Conservation (phyloP, 2,329 filamentous ascomycete species). For the Cladophialophora chaetospira region DNA sequence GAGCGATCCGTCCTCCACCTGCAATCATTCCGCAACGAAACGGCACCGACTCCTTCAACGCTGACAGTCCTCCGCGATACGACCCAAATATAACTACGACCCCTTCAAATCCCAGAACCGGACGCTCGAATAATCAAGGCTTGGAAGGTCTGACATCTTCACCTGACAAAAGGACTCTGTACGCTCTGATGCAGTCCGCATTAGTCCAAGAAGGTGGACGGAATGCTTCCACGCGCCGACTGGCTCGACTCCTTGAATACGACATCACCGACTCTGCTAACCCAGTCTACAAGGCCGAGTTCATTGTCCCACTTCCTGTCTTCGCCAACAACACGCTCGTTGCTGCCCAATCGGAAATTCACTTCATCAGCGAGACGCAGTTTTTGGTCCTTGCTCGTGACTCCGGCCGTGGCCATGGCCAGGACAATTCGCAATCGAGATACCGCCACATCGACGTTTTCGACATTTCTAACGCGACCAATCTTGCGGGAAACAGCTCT, state of each 20-base stretch:
- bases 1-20: conserved; percentile 65
- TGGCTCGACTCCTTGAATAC: conserved; percentile 66
- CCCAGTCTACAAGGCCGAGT: conserved; percentile 60
- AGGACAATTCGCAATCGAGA: conserved; percentile 53
- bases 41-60: conserved; percentile 62
- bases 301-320: conserved; percentile 65
- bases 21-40: conserved; percentile 68
- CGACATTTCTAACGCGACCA: conserved; percentile 62
- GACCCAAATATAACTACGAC: conserved; percentile 50
- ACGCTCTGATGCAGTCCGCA: conserved; percentile 67
- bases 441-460: conserved; percentile 73
- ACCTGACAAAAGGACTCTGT: conserved; percentile 64
- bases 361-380: conserved; percentile 63
- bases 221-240: conserved; percentile 56
- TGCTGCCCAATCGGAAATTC: conserved; percentile 70
- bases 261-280: conserved; percentile 51
- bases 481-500: conserved; percentile 56
- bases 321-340: conserved; percentile 57
- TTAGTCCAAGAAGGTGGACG: conserved; percentile 63
- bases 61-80: conserved; percentile 65
- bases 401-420: conserved; percentile 60
- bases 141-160: conserved; percentile 69
- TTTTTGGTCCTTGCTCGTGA: conserved; percentile 70
- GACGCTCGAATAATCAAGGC: conserved; percentile 73
- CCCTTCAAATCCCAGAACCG: conserved; percentile 61